Percentiles rank a stretch among this genome's conserved stretches.
phyloP scores from a whole-genome alignment of 768 basidiomycete genomes.

The Leccinum subtestaceum region DNA sequence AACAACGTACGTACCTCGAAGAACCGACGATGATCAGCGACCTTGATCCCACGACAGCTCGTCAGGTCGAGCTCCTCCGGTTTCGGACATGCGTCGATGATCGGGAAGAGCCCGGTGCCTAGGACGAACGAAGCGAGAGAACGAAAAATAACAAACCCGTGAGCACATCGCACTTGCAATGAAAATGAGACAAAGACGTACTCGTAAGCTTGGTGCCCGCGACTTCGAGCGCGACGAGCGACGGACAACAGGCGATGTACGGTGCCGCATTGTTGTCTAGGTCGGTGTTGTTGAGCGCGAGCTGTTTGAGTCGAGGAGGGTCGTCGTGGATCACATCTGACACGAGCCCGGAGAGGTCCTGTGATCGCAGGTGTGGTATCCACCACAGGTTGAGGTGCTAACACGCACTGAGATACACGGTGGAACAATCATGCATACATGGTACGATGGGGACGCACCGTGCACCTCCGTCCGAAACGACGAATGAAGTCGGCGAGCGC shows the following conservation, averaged over 20 bases:
- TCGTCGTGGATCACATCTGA: constrained; percentile 9
- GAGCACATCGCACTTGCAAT: no score
- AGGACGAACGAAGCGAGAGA: neutral
- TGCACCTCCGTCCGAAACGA: no score
- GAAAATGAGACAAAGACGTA: no score
- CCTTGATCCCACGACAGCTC: constrained; percentile 40
- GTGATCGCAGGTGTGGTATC: constrained; percentile 47
- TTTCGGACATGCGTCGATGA: constrained; percentile 55
- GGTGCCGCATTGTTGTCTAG: constrained; percentile 57
- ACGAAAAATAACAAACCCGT: no score
- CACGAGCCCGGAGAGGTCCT: constrained; percentile 50
- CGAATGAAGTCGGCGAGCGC: no score
- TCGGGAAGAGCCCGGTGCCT: constrained; percentile 54
- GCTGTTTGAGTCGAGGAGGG: constrained; percentile 42
- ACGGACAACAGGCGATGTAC: constrained; percentile 51
- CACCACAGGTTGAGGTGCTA: constrained; percentile 55
- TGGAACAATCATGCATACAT: neutral
- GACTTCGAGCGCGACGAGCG: constrained; percentile 49
- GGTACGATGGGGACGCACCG: no score
- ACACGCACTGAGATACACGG: neutral
- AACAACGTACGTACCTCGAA: constrained; percentile 46
- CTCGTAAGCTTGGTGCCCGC: constrained; percentile 55
- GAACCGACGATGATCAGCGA: constrained; percentile 53
- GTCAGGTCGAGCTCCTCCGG: constrained; percentile 52
- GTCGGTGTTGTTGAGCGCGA: constrained; percentile 58